A percentile compares a stretch with the other conserved stretches of the same genome.
Evolutionary conservation across 495 filamentous ascomycete genomes (phyloP).

Genomic region (Aspergillus homomorphus): DNA sequence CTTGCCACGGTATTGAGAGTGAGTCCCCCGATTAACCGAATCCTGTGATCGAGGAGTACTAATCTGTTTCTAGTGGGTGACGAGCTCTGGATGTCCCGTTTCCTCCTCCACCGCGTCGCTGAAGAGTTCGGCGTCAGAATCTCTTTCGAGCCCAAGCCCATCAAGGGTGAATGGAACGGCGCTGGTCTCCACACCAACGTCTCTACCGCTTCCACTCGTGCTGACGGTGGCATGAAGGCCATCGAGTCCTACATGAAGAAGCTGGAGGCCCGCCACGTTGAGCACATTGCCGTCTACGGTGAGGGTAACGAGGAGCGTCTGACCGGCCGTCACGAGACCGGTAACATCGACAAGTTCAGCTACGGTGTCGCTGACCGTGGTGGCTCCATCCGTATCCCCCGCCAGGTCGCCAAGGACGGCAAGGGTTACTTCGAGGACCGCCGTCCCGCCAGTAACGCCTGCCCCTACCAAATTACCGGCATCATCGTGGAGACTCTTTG

Average conservation of each 20-base stretch:
- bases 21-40: constrained; percentile 27
- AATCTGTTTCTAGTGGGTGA: constrained; percentile 68
- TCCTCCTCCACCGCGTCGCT: constrained; percentile 91
- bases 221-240: constrained; percentile 89
- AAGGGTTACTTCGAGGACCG: constrained; percentile 99
- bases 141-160: constrained; percentile 95
- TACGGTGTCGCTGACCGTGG: constrained; percentile 97
- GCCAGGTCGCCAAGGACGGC: constrained; percentile 84
- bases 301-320: constrained; percentile 90
- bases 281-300: constrained; percentile 98
- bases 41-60: constrained; percentile 11
- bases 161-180: constrained; percentile 99
- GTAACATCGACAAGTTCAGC: constrained; percentile 87
- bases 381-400: constrained; percentile 88
- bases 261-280: constrained; percentile 81
- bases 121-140: constrained; percentile 97
- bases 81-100: constrained; percentile 95
- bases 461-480: constrained; percentile 94
- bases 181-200: constrained; percentile 98
- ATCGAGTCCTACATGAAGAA: constrained; percentile 86
- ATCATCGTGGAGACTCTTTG: constrained; percentile 79
- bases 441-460: constrained; percentile 89
- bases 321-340: constrained; percentile 95
- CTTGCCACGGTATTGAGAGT: constrained; percentile 85
- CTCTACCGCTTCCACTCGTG: constrained; percentile 80